These are phyloP conservation scores for Salicornia ramosissima DNA, from an alignment of 148 eudicot species.

Conservation along the genomic window DNA sequence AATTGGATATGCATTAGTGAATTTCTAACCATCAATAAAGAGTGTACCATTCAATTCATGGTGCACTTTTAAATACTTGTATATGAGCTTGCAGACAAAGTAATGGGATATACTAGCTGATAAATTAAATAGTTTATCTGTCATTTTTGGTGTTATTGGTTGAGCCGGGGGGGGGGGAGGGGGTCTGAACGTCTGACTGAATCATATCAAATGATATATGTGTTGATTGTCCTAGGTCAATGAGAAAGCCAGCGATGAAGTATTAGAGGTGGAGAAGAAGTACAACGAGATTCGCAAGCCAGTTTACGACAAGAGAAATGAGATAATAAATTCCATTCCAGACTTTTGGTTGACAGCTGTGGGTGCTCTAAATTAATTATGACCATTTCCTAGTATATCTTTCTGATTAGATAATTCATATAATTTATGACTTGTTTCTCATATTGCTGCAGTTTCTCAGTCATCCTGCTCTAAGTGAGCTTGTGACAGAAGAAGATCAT, in stretches of 20 bases:
- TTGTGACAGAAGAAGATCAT: conserved; percentile 77
- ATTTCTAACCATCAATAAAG: neutral
- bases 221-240: conserved; percentile 49
- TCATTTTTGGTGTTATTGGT: neutral
- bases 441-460: conserved; percentile 67
- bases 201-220: conserved; percentile 5
- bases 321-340: conserved; percentile 69
- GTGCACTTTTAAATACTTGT: neutral
- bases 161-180: no score
- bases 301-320: conserved; percentile 75
- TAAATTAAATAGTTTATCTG: neutral
- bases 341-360: conserved; percentile 97
- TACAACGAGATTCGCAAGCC: conserved; percentile 83
- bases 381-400: neutral
- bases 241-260: conserved; percentile 88
- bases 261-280: conserved; percentile 84
- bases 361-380: conserved; percentile 24
- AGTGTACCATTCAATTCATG: neutral
- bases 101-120: neutral
- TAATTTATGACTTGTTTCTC: conserved; percentile 2
- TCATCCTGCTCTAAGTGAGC: conserved; percentile 86
- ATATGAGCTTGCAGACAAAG: neutral
- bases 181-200: no score
- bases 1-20: neutral
- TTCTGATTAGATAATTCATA: neutral